Conservation (phyloP, 2,329 filamentous ascomycete species). For the Knoxdaviesia proteae region DNA sequence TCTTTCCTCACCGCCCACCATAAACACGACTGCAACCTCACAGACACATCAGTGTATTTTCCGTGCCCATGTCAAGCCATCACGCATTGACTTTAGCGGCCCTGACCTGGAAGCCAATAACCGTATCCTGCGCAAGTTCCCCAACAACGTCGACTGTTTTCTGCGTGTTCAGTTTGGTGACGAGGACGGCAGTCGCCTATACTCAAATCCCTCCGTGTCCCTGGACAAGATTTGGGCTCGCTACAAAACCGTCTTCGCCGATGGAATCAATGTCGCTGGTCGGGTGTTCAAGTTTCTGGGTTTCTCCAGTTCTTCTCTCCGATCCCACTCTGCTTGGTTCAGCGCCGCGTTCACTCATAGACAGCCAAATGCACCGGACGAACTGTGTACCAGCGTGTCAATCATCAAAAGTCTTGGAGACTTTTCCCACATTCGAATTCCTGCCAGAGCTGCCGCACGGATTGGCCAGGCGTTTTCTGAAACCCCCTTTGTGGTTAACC, state of each 20-base stretch:
- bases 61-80: slow-evolving; percentile 37
- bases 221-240: slow-evolving; percentile 30
- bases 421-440: slow-evolving; percentile 27
- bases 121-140: slow-evolving; percentile 46
- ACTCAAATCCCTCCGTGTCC: slow-evolving; percentile 21
- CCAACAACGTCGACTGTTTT: slow-evolving; percentile 38
- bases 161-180: slow-evolving; percentile 54
- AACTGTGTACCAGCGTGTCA: slow-evolving; percentile 15
- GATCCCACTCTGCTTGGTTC: slow-evolving; percentile 51
- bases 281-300: slow-evolving; percentile 46
- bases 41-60: slow-evolving; percentile 28
- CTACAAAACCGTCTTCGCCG: slow-evolving; percentile 37
- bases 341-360: slow-evolving; percentile 23
- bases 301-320: slow-evolving; percentile 60
- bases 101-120: slow-evolving; percentile 50
- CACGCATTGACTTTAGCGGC: slow-evolving; percentile 32
- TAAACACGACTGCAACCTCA: slow-evolving; percentile 1
- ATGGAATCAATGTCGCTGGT: slow-evolving; percentile 42
- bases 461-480: slow-evolving; percentile 56
- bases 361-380: slow-evolving; percentile 2
- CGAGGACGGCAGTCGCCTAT: slow-evolving; percentile 36
- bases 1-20: no score
- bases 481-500: slow-evolving; percentile 40
- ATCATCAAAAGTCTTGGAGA: slow-evolving; percentile 29
- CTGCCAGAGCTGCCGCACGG: slow-evolving; percentile 34